These are phyloP conservation scores for Yueomyces sp. DNA, from an alignment of 805 yeast species.

Conservation along the genomic window DNA sequence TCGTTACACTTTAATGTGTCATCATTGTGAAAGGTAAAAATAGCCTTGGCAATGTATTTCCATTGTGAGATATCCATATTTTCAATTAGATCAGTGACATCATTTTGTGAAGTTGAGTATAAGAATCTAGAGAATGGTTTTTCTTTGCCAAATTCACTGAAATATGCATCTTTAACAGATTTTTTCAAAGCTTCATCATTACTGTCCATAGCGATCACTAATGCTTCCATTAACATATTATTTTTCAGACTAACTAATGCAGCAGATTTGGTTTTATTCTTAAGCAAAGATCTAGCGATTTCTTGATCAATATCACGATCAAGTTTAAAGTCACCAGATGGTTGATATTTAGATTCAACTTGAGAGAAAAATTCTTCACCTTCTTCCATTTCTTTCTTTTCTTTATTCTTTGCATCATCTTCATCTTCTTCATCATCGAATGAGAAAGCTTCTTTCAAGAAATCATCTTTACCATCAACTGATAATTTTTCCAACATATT, in stretches of 20 bases:
- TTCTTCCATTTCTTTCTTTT: slow-evolving; percentile 13
- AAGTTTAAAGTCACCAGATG: slow-evolving; percentile 41
- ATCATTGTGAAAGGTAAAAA: slow-evolving; percentile 38
- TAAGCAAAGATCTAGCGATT: slow-evolving; percentile 38
- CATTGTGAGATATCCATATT: slow-evolving; percentile 70
- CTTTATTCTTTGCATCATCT: slow-evolving; percentile 7
- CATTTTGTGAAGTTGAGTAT: slow-evolving; percentile 43
- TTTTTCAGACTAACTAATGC: slow-evolving; percentile 51
- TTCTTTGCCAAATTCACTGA: slow-evolving; percentile 36
- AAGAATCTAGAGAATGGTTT: slow-evolving; percentile 59
- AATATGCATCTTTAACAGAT: slow-evolving; percentile 60
- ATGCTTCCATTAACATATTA: slow-evolving; percentile 62
- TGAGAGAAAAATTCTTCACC: slow-evolving; percentile 28
- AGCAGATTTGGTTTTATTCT: slow-evolving; percentile 54
- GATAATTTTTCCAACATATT: slow-evolving; percentile 39
- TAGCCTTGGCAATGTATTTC: slow-evolving; percentile 66
- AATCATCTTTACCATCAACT: slow-evolving; percentile 34
- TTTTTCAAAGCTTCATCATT: slow-evolving; percentile 42
- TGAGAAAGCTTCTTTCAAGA: slow-evolving; percentile 34
- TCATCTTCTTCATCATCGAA: slow-evolving; percentile 22
- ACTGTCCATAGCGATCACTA: slow-evolving; percentile 64
- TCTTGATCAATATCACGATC: slow-evolving; percentile 32
- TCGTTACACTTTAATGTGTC: slow-evolving; percentile 37
- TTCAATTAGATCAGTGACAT: slow-evolving; percentile 55
- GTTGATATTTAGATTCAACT: slow-evolving; percentile 27